phyloP scores from a whole-genome alignment of 2,329 filamentous ascomycete species.

The Xenoacremonium recifei region DNA sequence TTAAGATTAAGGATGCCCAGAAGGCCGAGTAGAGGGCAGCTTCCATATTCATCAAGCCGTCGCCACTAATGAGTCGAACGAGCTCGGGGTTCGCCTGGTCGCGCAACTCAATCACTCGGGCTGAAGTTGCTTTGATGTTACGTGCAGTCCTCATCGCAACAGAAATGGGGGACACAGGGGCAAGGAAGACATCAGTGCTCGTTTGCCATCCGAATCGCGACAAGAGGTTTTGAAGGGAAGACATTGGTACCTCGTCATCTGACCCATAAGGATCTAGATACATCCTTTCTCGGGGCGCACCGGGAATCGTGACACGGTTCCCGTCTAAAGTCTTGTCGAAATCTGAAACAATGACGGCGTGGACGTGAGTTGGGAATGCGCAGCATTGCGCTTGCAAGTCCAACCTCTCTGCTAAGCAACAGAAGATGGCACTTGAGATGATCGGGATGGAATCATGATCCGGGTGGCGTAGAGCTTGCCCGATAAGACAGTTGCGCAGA shows the following conservation, averaged over 20 bases:
- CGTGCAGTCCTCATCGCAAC: constrained; percentile 71
- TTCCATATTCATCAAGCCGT: constrained; percentile 44
- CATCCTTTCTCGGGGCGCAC: constrained; percentile 52
- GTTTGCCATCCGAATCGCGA: constrained; percentile 44
- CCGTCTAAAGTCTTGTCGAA: constrained; percentile 61
- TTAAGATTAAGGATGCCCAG: constrained; percentile 66
- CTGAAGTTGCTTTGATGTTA: constrained; percentile 74
- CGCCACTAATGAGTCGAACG: constrained; percentile 35
- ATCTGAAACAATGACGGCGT: constrained; percentile 70
- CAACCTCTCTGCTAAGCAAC: constrained; percentile 70
- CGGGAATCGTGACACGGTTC: constrained; percentile 32
- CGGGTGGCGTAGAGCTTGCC: constrained; percentile 70
- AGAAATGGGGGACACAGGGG: constrained; percentile 61
- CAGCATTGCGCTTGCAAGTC: constrained; percentile 77
- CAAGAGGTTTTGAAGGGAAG: constrained; percentile 60
- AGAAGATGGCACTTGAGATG: constrained; percentile 85
- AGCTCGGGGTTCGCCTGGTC: constrained; percentile 26
- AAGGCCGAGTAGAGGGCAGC: constrained; percentile 68
- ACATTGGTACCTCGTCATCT: constrained; percentile 62
- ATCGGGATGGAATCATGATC: constrained; percentile 80
- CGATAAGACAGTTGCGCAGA: constrained; percentile 84
- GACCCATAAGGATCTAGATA: constrained; percentile 81
- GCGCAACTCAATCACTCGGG: constrained; percentile 27
- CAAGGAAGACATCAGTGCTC: constrained; percentile 52
- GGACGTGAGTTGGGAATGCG: constrained; percentile 81